phyloP scores from a whole-genome alignment of 2,329 filamentous ascomycete genomes.

The Cytospora mali region DNA sequence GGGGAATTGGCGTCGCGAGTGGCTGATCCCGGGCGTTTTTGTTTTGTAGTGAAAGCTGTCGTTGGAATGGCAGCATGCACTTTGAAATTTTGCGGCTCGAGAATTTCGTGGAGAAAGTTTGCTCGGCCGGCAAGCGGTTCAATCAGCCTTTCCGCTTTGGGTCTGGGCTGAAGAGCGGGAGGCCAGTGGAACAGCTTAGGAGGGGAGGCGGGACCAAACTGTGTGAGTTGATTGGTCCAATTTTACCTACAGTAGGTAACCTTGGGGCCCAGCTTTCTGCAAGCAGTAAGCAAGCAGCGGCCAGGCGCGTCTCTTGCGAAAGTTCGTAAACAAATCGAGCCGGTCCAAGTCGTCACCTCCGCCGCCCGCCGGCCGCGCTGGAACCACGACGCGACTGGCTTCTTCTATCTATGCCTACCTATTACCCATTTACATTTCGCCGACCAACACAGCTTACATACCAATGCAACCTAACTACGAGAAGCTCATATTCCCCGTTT shows the following conservation, averaged over 20 bases:
- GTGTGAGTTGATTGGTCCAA: conserved; percentile 23
- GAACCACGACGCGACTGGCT: conserved; percentile 23
- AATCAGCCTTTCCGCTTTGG: conserved; percentile 15
- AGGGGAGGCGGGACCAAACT: conserved; percentile 1
- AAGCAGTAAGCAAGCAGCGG: background rate
- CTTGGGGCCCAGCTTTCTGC: background rate
- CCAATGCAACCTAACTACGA: conserved; percentile 16
- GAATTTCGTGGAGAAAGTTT: conserved; percentile 29
- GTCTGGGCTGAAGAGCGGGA: background rate
- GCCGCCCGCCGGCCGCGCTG: background rate
- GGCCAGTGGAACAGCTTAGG: background rate
- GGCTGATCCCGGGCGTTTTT: conserved; percentile 18
- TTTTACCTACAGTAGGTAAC: too few species aligned
- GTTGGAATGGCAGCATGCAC: conserved; percentile 6
- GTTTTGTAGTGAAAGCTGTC: conserved; percentile 17
- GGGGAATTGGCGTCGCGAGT: conserved; percentile 7
- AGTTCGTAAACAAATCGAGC: conserved; percentile 4
- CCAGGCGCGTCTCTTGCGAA: conserved; percentile 20
- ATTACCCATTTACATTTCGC: background rate
- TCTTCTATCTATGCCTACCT: too few species aligned
- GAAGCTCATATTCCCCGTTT: conserved; percentile 9
- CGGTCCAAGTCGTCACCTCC: conserved; percentile 19
- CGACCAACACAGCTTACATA: conserved; percentile 23
- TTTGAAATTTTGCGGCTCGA: conserved; percentile 21
- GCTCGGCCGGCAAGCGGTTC: conserved; percentile 28